Evolutionary conservation across 2,329 filamentous ascomycete species (phyloP).

Genomic region (Iodosphaeria phyllophila): DNA sequence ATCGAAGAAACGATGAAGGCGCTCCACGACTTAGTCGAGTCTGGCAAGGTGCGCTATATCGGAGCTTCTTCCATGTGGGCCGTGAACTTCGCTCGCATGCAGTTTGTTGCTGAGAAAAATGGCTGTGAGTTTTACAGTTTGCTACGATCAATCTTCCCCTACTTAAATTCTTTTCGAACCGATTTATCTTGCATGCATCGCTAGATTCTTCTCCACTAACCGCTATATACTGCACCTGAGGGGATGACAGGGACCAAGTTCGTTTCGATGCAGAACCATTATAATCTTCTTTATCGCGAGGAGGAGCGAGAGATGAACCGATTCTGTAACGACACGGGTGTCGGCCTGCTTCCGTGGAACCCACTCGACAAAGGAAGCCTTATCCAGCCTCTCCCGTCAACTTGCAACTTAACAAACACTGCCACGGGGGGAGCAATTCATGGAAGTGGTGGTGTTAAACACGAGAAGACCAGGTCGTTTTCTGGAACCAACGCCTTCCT

Average conservation of each 20-base stretch:
- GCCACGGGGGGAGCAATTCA: too few species aligned
- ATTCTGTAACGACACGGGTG: conserved; percentile 21
- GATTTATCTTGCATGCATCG: too few species aligned
- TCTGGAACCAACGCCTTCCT: too few species aligned
- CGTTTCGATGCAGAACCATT: conserved; percentile 41
- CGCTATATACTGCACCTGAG: too few species aligned
- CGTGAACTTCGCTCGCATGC: conserved; percentile 32
- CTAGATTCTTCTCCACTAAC: too few species aligned
- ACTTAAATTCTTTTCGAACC: too few species aligned
- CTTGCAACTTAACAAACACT: too few species aligned
- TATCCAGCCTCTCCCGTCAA: conserved; percentile 13
- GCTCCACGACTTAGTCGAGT: conserved; percentile 37
- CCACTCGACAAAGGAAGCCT: conserved; percentile 19
- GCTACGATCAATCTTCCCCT: background rate
- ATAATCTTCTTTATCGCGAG: conserved; percentile 45
- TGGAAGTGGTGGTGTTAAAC: conserved; percentile 11
- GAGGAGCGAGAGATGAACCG: conserved; percentile 30
- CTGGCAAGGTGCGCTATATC: conserved; percentile 37
- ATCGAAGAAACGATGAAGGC: conserved; percentile 44
- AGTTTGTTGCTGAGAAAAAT: conserved; percentile 35
- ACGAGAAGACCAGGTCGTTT: conserved; percentile 20
- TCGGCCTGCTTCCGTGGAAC: conserved; percentile 21
- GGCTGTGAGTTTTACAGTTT: conserved; percentile 16
- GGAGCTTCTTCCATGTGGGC: conserved; percentile 31
- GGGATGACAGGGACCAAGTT: conserved; percentile 39